Evolutionary conservation across 2,329 filamentous ascomycete species (phyloP), one percentile per base, ranked within the genome.

Genomic region (Lasiodiplodia sp.): DNA sequence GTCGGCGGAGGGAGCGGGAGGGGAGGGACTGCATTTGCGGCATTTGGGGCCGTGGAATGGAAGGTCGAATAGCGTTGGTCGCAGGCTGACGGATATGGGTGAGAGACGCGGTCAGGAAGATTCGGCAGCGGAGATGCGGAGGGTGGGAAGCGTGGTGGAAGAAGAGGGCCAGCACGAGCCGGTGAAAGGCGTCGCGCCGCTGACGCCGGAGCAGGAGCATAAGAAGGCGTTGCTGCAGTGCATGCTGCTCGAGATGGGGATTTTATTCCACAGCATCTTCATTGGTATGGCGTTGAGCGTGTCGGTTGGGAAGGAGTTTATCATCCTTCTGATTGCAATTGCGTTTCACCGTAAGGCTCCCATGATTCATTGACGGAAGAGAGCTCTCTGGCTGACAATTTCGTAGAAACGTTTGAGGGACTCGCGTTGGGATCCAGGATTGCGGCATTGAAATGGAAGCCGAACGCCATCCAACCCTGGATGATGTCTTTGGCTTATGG

Each of bases 351-450:
- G 63, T 66, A n/a, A 14, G 47, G 18, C 7, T 14, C 8, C 6
- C 40, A n/a, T 10, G 3, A 11, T 4, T 3, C 0, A 23, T 7
- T 57, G 2, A 14, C 8, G 12, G 2, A 11, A n/a, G 1, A 11
- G 16, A 37, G 18, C 18, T 37, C 4, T 6, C 5, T 4, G 12
- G 25, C 44, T 63, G 23, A 63, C 44, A 2, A 3, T 49, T 12
- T 3, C 31, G 10, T 7, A 63, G 73, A 97, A 81, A 93, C 92
- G 0, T 97, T 97, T 71, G 93, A 97, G 81, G 93, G 93, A 2
- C 88, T 97, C 14, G 93, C 93, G 0, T 86, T 97, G 5, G 93
- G 93, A 5, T 92, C 92, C 52, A 91, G 93, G 68, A 97, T 97
- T 73, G 92, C 93, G 0, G 91, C 92, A 10, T 88, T 97, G 34